Base-by-base conservation (phyloP, 148 eudicot species). In the Bassia scoparia region DNA sequence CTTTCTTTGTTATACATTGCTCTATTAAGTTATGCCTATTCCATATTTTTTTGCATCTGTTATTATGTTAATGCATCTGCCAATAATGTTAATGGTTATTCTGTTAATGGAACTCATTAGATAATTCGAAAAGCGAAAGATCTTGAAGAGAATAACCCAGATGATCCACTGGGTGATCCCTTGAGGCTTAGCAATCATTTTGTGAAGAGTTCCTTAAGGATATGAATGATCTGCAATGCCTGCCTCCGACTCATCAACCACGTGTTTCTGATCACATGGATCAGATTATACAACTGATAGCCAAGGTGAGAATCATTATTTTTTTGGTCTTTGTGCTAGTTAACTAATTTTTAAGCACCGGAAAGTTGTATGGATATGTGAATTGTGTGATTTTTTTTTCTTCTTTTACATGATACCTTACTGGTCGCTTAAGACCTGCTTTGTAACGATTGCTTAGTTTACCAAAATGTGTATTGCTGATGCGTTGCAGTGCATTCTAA, bases 251-350 rank as follows among this genome's bases (percentile, higher is more conserved):
- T 5, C 73, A 79, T 59, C 85, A 94, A 83, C 98, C 98, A 56
- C 91, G 91, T 48, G 98, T 94, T 73, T 86, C 98, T 84, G 91
- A 84, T 34, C 92, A 91, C 78, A 89, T 94, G 82, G 87, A 86
- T 60, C 84, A 87, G 74, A 94, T 94, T 65, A 88, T 74, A 78
- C 84, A 87, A 43, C 85, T 94, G 90, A 94, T 94, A 62, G 79
- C 86, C 50, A 73, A 85, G 97, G 98, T 94, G 59, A 70, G 76
- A 30, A 66, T 49, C 33, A 17, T 30, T 26, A 13, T 75, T 60
- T 55, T 15, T 10, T 77, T n/a, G 41, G 14, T 58, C 52, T 64
- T 49, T 18, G 61, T 35, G 41, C 23, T 63, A 49, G 38, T 69
- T 46, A 37, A 63, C 16, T 18, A 24, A 54, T 13, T 31, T 46